These are phyloP conservation scores for Imleria badia DNA, from an alignment of 768 basidiomycete genomes.

Conservation along the genomic window DNA sequence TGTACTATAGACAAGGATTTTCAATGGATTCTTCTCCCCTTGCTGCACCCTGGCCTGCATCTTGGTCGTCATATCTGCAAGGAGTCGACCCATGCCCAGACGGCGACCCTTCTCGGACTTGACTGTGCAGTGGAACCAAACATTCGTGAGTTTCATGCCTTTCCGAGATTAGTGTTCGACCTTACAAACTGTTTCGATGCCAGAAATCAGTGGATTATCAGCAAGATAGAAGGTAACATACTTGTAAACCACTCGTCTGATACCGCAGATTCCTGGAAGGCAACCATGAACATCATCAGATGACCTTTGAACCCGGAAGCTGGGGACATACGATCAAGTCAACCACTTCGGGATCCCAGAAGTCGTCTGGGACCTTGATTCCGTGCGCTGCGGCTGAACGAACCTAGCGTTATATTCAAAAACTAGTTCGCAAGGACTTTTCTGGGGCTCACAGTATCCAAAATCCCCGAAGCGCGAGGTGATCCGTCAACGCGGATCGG, in stretches of 20 bases:
- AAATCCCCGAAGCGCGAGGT: slow-evolving; percentile 70
- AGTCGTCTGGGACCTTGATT: slow-evolving; percentile 67
- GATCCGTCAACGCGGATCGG: slow-evolving; percentile 73
- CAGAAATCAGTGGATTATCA: slow-evolving; percentile 1
- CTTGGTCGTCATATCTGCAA: slow-evolving; percentile 60
- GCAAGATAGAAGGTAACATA: slow-evolving; percentile 16
- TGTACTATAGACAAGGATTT: slow-evolving; percentile 67
- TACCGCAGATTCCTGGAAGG: slow-evolving; percentile 62
- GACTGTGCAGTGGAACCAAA: slow-evolving; percentile 42
- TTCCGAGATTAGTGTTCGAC: neutral
- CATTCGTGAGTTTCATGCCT: neutral
- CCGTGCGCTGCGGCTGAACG: slow-evolving; percentile 71
- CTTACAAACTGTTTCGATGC: slow-evolving; percentile 23
- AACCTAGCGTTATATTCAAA: slow-evolving; percentile 39
- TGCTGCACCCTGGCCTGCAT: slow-evolving; percentile 58
- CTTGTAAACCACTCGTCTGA: slow-evolving; percentile 80
- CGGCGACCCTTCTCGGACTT: slow-evolving; percentile 71
- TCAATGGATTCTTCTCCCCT: slow-evolving; percentile 48
- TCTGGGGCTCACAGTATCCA: slow-evolving; percentile 57
- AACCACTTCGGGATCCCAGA: slow-evolving; percentile 60
- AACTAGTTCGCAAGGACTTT: neutral
- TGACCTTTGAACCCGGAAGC: neutral
- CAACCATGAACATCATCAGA: neutral
- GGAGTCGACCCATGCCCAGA: slow-evolving; percentile 74
- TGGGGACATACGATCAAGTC: slow-evolving; percentile 51